Percentiles rank a stretch among this genome's conserved stretches.
Conservation (phyloP, 305 asterid species). For the Withania somnifera region DNA sequence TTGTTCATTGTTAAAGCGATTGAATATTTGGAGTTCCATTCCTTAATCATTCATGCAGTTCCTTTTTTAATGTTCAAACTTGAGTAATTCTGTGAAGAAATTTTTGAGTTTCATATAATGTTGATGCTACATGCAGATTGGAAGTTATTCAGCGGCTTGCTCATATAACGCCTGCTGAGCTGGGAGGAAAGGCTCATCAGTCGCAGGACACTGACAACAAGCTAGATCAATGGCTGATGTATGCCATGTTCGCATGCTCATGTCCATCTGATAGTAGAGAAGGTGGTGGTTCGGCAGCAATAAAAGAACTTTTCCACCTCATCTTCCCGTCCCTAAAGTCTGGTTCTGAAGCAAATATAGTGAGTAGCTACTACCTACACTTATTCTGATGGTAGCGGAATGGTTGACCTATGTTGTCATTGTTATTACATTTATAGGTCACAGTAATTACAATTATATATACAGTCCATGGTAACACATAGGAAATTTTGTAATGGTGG, state of each 20-base stretch:
- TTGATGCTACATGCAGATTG: constrained; percentile 45
- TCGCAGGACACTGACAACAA: constrained; percentile 93
- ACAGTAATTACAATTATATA: background rate
- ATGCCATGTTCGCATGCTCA: constrained; percentile 96
- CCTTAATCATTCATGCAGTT: background rate
- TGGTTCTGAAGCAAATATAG: constrained; percentile 87
- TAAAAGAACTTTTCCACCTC: constrained; percentile 92
- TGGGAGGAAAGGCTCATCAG: constrained; percentile 98
- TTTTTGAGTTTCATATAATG: background rate
- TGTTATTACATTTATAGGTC: background rate
- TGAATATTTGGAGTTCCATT: background rate
- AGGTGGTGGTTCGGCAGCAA: constrained; percentile 77
- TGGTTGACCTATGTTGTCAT: background rate
- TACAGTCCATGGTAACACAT: no score
- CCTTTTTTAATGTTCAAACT: background rate
- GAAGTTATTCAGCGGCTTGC: constrained; percentile 95
- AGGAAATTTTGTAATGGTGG: background rate
- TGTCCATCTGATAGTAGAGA: constrained; percentile 86
- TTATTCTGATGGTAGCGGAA: background rate
- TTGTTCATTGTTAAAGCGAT: background rate
- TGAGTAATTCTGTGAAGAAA: background rate
- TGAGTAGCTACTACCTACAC: constrained; percentile 35
- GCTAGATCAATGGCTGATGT: constrained; percentile 98
- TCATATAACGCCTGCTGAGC: constrained; percentile 80
- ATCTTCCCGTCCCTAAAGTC: constrained; percentile 91